A percentile compares a stretch with the other conserved stretches of the same genome.
phyloP scores from a whole-genome alignment of 1,139 yeast genomes.

The Arxiozyma slooffiae region DNA sequence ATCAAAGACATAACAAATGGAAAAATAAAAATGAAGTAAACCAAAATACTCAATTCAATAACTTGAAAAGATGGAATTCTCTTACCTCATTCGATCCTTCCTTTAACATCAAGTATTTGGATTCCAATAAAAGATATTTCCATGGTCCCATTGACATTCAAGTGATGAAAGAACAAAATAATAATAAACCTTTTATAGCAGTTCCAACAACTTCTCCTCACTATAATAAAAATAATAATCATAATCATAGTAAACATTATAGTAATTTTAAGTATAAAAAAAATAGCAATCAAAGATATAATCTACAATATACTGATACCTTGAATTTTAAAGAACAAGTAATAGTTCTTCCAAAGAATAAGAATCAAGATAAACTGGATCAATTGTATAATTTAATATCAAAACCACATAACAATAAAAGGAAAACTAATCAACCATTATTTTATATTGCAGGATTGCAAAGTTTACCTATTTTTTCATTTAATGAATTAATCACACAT shows the following conservation, averaged over 20 bases:
- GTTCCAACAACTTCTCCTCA: neutral
- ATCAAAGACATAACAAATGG: neutral
- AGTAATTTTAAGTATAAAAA: neutral
- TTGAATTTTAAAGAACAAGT: neutral
- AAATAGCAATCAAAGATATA: neutral
- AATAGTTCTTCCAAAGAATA: neutral
- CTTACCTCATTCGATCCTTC: neutral
- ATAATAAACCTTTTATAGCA: constrained; percentile 1
- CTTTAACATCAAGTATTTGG: neutral
- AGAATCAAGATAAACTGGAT: neutral
- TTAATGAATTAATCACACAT: neutral
- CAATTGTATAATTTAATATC: neutral
- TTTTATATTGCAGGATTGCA: constrained; percentile 1
- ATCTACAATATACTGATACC: neutral
- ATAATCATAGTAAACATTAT: neutral
- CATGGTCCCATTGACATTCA: constrained; percentile 1
- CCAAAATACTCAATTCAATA: neutral
- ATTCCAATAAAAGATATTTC: neutral
- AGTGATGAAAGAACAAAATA: neutral
- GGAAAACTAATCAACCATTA: constrained; percentile 1
- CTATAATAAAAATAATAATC: neutral
- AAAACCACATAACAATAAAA: neutral
- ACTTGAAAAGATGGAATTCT: neutral
- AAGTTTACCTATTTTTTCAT: constrained; percentile 1
- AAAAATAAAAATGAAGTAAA: neutral